Percentiles rank a stretch among this genome's conserved stretches.
These are phyloP conservation scores for Tetrastigma voinierianum DNA, from an alignment of 164 flowering plant species.

Conservation along the genomic window DNA sequence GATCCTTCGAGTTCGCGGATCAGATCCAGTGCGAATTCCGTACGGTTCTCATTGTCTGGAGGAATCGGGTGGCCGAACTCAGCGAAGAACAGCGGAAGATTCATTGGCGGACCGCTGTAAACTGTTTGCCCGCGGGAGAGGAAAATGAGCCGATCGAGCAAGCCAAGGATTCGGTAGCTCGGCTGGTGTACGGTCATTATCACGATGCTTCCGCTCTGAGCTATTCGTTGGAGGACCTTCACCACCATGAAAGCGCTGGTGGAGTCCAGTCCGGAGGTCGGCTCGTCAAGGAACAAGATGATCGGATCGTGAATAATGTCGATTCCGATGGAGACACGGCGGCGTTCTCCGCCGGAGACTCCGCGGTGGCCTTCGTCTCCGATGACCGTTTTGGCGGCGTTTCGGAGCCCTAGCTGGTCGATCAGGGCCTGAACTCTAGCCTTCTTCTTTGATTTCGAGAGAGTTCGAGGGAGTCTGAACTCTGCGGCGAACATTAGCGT, in stretches of 20 bases:
- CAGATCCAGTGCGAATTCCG: conserved; percentile 36
- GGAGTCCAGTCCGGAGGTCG: conserved; percentile 69
- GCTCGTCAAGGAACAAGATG: conserved; percentile 59
- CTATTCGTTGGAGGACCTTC: conserved; percentile 59
- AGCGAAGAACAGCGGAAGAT: conserved; percentile 26
- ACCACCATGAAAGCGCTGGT: conserved; percentile 70
- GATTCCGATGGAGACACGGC: conserved; percentile 64
- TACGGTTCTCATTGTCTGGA: conserved; percentile 31
- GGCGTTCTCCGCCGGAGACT: conserved; percentile 65
- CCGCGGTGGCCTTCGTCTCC: conserved; percentile 77
- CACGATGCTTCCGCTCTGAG: conserved; percentile 63
- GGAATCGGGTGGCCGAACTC: conserved; percentile 32
- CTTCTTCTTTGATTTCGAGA: conserved; percentile 53
- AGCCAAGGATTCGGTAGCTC: conserved; percentile 44
- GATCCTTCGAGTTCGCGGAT: conserved; percentile 37
- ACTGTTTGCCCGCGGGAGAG: conserved; percentile 37
- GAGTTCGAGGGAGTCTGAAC: conserved; percentile 51
- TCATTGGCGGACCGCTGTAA: conserved; percentile 27
- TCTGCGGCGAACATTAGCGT: conserved; percentile 68
- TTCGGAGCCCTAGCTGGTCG: conserved; percentile 55
- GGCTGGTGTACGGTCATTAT: conserved; percentile 67
- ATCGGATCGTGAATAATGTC: conserved; percentile 74
- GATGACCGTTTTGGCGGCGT: conserved; percentile 58
- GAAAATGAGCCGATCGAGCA: conserved; percentile 31
- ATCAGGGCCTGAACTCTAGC: conserved; percentile 57